Base-by-base conservation (phyloP, 768 basidiomycete genomes). In the Suillus spraguei region DNA sequence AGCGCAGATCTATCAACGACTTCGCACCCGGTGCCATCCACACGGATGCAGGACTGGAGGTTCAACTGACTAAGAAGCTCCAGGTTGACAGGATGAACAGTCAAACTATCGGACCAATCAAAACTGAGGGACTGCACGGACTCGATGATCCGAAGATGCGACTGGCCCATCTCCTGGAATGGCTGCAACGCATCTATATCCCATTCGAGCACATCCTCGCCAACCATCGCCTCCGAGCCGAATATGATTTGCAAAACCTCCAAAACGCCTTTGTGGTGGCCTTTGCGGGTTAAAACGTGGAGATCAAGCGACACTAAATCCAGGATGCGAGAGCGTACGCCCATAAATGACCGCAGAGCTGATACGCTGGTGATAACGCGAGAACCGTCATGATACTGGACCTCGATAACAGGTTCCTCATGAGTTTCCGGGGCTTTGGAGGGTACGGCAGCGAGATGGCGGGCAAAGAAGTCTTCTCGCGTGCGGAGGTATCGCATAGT, bases 251-350 rank as follows among this genome's bases (percentile, higher is more conserved):
- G 86, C 35, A 97, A 77, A 16, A 97, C 81, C 63, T 91, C 89
- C 2, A 85, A 78, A 0, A 91, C 87, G 1, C 87, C 85, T 69
- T 92, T 92, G 68, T 82, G 77, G 63, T 93, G 91, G 0, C 89
- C 88, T 68, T 88, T 89, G 71, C 85, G 87, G 2, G 92, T 93
- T 63, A 96, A 81, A 14, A 92, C 85, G 65, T 96, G 96, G 5
- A 97, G 79, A 72, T 98, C 96, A 42, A 98, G 83, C 1, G 96
- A 93, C 28, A 88, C 86, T 28, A 92, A 84, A 67, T 97, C 92
- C 64, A 97, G 84, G 54, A 97, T 86, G 74, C 87, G 91, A 2
- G 95, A 91, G 39, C 94, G 89, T 49, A 94, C 77, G 17, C 89
- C 88, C 13, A 98, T 82, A 83, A 92, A 94, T 0, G 94, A 83